Base-by-base conservation (phyloP, 2,329 filamentous ascomycete genomes). In the Mariannaea sp. region DNA sequence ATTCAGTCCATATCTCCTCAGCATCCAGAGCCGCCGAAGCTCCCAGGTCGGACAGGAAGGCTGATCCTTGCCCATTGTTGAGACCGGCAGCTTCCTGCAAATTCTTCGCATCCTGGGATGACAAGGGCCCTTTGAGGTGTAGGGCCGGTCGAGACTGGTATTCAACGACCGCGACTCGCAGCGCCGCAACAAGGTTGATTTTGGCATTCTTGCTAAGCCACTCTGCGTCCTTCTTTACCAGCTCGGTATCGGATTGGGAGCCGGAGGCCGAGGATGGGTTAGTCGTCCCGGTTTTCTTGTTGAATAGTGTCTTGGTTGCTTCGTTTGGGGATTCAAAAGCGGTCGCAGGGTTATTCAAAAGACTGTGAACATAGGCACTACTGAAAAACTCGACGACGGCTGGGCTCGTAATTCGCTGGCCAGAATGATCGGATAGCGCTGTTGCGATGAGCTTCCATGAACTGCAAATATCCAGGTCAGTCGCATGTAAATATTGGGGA, bases 211-310 rank as follows among this genome's bases (percentile, higher is more conserved):
- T 84, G 72, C 90, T 92, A 57, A 99, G 77, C 92, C 92, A 97
- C 61, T 88, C 70, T 27, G 91, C 83, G 75, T 97, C 92, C 40
- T 84, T 83, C 74, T 96, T 96, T 70, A 97, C 84, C 66, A 88
- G 77, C 32, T 88, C 85, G 61, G 96, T 78, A 66, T 92, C 84
- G 68, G 88, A 90, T 51, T 83, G 82, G 33, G 83, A 81, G 64
- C 83, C 84, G 10, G 83, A 77, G 5, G 83, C 83, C 14, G 88
- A 85, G 1, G 90, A 84, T 42, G 92, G 84, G 69, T 96, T 88
- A 56, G 97, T 95, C 5, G 92, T 89, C 17, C 92, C 89, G 1
- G 90, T 96, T 72, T 87, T 92, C 16, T 89, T 89, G 56, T 95
- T 89, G 68, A 95, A 95, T 14, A 83, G 81, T 60, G 82, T 79